Evolutionary conservation across 2,329 filamentous ascomycete species (phyloP), one percentile per base, ranked within the genome.

Genomic region (Paecilomyces dactylethromorphus): DNA sequence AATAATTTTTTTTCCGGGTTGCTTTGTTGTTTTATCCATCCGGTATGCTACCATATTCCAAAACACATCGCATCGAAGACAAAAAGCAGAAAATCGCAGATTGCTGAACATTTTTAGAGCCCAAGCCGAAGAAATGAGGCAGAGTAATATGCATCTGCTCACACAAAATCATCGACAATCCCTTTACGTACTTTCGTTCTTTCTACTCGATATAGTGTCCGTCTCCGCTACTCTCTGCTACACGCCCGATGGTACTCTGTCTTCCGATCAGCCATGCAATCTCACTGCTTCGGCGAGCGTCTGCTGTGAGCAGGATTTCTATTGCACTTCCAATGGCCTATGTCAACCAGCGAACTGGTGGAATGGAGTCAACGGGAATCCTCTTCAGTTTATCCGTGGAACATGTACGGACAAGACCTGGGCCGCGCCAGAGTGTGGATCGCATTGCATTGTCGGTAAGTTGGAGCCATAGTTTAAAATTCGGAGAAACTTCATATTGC

Each of bases 381-480:
- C 35, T 10, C 53, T 58, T 12, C 53, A 56, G 31, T 56, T 58
- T 35, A 55, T 58, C 35, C 55, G 53, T 35, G 57, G 57, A 8
- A 55, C 53, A 18, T 58, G 57, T 33, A 55, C 57, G 12, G 57
- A 58, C 21, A 53, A 55, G 39, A 55, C 53, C 29, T 58, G 57
- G 57, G 39, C 29, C 33, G 33, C 53, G 45, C 22, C 57, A 4
- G 53, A 52, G 32, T 58, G 57, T 52, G 39, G 22, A 32, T 45
- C 39, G n/a, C 45, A 55, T 53, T 56, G 53, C 52, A 54, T 56
- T 56, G 24, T 54, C 12, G 57, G 57, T 58, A 53, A 58, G 57
- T 54, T 31, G 18, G 18, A 33, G 24, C 5, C 39, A 6, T 18
- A 3, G 11, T 18, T 45, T 18, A 13, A 33, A 12, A 33, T 4